Evolutionary conservation across 495 filamentous ascomycete species (phyloP).

Genomic region (Ramalina peruviana): DNA sequence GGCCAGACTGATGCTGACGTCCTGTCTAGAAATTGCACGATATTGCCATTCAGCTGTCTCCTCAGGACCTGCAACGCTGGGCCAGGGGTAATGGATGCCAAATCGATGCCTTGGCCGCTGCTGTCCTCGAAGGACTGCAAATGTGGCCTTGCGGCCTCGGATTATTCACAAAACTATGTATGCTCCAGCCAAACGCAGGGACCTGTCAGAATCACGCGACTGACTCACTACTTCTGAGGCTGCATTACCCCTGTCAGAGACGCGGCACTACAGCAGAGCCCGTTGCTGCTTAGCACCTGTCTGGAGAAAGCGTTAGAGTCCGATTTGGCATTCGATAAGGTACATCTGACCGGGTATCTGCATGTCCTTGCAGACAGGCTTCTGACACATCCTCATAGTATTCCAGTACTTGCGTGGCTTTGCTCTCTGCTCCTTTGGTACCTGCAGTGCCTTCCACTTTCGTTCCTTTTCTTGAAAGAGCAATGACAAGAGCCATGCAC

Average conservation of each 20-base stretch:
- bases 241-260: conserved; percentile 22
- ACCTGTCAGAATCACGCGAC: neutral
- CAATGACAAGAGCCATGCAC: conserved; percentile 22
- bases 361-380: neutral
- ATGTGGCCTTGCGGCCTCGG: conserved; percentile 27
- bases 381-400: conserved; percentile 19
- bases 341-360: conserved; percentile 8
- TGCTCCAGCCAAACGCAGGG: neutral
- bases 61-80: conserved; percentile 23
- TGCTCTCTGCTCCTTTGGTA: conserved; percentile 29
- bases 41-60: conserved; percentile 14
- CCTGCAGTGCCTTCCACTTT: conserved; percentile 27
- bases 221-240: conserved; percentile 17
- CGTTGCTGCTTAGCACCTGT: conserved; percentile 28
- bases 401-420: conserved; percentile 22
- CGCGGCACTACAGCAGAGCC: conserved; percentile 27
- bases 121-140: conserved; percentile 32
- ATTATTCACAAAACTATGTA: conserved; percentile 29
- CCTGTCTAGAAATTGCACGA: conserved; percentile 26
- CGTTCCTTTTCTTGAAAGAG: conserved; percentile 26
- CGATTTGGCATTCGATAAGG: conserved; percentile 18
- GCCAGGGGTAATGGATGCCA: conserved; percentile 33
- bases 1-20: neutral
- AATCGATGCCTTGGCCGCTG: conserved; percentile 25
- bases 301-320: conserved; percentile 23